phyloP scores from a whole-genome alignment of 1,139 yeast species.

The Candida sp. region DNA sequence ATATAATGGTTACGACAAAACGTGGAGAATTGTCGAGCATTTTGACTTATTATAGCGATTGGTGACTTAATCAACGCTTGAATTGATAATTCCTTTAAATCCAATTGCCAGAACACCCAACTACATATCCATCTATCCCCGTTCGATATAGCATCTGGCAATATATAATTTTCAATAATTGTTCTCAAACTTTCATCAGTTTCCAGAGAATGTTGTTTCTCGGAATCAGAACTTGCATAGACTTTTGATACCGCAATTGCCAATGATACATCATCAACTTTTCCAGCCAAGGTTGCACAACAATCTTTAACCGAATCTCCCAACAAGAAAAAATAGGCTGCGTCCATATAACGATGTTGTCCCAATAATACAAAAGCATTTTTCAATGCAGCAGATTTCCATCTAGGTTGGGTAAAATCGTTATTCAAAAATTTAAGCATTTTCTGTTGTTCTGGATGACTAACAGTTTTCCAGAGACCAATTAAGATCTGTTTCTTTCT shows the following conservation, averaged over 20 bases:
- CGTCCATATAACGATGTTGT: slow-evolving; percentile 81
- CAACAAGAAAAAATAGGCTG: slow-evolving; percentile 87
- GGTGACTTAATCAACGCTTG: slow-evolving; percentile 65
- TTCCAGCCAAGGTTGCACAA: slow-evolving; percentile 65
- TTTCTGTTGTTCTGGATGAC: slow-evolving; percentile 79
- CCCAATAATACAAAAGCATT: slow-evolving; percentile 91
- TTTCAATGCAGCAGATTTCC: slow-evolving; percentile 87
- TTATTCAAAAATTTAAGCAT: slow-evolving; percentile 73
- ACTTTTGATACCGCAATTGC: slow-evolving; percentile 82
- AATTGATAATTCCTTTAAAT: slow-evolving; percentile 51
- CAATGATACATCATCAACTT: slow-evolving; percentile 63
- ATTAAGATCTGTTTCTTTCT: slow-evolving; percentile 71
- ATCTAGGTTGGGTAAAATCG: slow-evolving; percentile 69
- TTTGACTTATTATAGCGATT: slow-evolving; percentile 31
- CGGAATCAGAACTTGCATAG: slow-evolving; percentile 33
- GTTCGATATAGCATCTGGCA: slow-evolving; percentile 55
- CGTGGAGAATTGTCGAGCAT: slow-evolving; percentile 19
- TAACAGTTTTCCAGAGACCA: slow-evolving; percentile 80
- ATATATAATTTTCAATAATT: slow-evolving; percentile 48
- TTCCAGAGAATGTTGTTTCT: slow-evolving; percentile 6
- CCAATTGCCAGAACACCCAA: slow-evolving; percentile 75
- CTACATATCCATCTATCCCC: slow-evolving; percentile 84
- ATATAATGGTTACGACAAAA: slow-evolving; percentile 17
- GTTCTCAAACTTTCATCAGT: slow-evolving; percentile 32
- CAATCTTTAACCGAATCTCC: slow-evolving; percentile 78